Evolutionary conservation across 2,329 filamentous ascomycete species (phyloP), one percentile per base, ranked within the genome.

Genomic region (Fusarium redolens): DNA sequence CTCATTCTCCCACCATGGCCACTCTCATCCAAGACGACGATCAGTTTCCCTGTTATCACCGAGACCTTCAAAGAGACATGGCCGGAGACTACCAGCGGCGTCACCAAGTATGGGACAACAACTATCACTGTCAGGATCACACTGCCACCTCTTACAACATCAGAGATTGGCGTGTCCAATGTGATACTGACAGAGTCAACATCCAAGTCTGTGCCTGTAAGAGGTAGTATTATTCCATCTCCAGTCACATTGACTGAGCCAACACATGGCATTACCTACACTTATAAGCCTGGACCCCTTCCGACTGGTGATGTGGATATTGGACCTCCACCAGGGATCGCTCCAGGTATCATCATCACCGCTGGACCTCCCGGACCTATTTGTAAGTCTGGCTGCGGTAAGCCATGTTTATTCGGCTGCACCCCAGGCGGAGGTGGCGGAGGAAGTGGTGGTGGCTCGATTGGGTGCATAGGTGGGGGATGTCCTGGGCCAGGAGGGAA

Each of bases 61-160:
- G 61, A 65, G 33, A 69, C 68, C 0, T 37, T 69, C 31, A 54
- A 69, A 18, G 61, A 71, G 31, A 65, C 68, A 3, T 71, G 44
- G 60, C 61, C 65, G 0, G 61, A 69, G 48, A 65, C 65, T 22
- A 69, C 68, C 18, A 18, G 48, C 18, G 65, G 68, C 2, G 61
- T 71, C 31, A 55, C 33, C n/a, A 52, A 61, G 40, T 71, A 65
- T 35, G 60, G 51, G 14, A 71, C 65, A 35, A 65, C 60, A 1
- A 71, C 61, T n/a, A 69, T 71, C 60, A 71, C 65, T 1, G 61
- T 69, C 9, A 61, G 22, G 1, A 65, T 69, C 41, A 71, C 68
- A 5, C 37, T 71, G 1, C 68, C 68, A 6, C 68, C 65, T 12
- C 22, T 71, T 11, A 69, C 60, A 6, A 58, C 68, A 2, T 57